Evolutionary conservation across 2,329 filamentous ascomycete species (phyloP), one percentile per base, ranked within the genome.

Genomic region (Helicocarpus griseus): DNA sequence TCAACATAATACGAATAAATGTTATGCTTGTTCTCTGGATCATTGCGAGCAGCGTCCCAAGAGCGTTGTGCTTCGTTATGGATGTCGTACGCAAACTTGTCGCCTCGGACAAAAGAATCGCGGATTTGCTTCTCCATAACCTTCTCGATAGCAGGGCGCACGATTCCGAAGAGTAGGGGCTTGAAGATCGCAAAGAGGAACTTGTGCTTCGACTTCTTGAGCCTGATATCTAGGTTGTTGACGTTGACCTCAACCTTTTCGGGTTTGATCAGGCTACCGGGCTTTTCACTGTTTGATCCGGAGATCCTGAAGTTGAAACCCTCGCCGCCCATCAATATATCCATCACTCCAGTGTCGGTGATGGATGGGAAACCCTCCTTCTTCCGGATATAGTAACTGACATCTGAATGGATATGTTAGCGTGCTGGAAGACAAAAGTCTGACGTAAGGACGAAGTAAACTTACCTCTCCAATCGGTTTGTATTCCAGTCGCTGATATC

Each of bases 161-260:
- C 80, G 26, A 89, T 81, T 72, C 85, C 89, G 65, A 96, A 78
- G 58, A 95, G 77, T 24, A 97, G 66, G 4, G 90, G 88, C 78
- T 96, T 96, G 77, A 91, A 85, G 35, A 96, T 66, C 50, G 74
- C 75, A 69, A 97, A 95, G 21, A 97, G 77, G 11, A 93, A 64
- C 80, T 96, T 98, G 79, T 97, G 90, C 69, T 85, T 94, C 49
- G 90, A 96, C 76, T 95, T 82, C 78, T 90, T 89, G 58, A 98
- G 70, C 75, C 95, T 95, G 73, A 98, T 83, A 60, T 86, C 80
- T 53, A 96, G 77, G 63, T 90, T 65, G 72, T 87, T 86, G 59
- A 95, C 81, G 61, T 88, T 83, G 19, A 95, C 87, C 38, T 86
- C 77, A 2, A 95, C 86, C 69, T 86, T 90, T 64, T 95, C 89